Base-by-base conservation (phyloP, 2,329 filamentous ascomycete genomes). In the Dothiorella sarmentorum region DNA sequence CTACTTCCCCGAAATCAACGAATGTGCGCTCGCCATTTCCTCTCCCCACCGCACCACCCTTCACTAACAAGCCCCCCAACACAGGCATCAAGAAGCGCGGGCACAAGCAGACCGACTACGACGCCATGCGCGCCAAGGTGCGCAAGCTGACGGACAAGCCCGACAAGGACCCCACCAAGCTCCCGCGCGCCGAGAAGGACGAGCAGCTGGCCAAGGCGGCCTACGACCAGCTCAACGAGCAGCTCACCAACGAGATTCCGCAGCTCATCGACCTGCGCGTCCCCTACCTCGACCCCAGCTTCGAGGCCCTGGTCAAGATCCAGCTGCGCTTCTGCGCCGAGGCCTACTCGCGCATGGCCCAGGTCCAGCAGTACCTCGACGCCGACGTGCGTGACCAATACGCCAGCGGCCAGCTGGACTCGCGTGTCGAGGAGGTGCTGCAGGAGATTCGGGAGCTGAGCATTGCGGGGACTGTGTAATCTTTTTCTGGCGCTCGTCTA, bases 1-100 rank as follows among this genome's bases (percentile, higher is more conserved):
- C 65, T 99, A 99, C 79, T 99, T 99, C 75, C 93, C 94, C 31
- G 94, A 99, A 73, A 92, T 99, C 71, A 99, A 99, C 76, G 91
- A 97, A 78, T 97, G 93, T 87, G 77, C 58, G 84, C 70, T n/a
- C 17, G 22, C 15, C 17, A 3, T 6, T 29, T 40, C 27, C 40
- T 35, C 29, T 10, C 3, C 3, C 22, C 29, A 7, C 24, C 18
- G 22, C 42, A 18, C 13, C 4, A 43, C 9, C 17, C 15, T 11
- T 1, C 24, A 17, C 55, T 56, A 7, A 56, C 38, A 35, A 15
- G 4, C 10, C 1, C 3, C 15, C 29, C 35, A 7, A 40, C 17
- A 42, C 64, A 88, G 85, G 85, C 76, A 97, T 99, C 76, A 99
- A 97, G 79, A 99, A 99, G 80, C 90, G 95, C 69, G 89, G 95